Percentiles rank a stretch among this genome's conserved stretches.
phyloP scores from a whole-genome alignment of 768 basidiomycete genomes.

The Boletellus ananiceps region DNA sequence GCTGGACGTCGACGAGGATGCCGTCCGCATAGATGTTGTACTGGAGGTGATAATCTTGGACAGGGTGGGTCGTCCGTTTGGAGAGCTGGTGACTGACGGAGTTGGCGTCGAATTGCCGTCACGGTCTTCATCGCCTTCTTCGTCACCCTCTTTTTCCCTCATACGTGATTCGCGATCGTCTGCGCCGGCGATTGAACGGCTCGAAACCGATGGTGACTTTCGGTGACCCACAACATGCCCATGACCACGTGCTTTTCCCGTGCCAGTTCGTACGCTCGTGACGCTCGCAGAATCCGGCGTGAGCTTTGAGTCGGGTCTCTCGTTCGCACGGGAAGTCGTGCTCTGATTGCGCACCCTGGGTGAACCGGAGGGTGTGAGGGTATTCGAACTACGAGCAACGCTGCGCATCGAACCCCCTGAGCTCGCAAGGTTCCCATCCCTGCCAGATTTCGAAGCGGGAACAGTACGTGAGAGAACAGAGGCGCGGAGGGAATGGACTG shows the following conservation, averaged over 20 bases:
- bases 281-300: slow-evolving; percentile 43
- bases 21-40: slow-evolving; percentile 21
- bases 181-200: background rate
- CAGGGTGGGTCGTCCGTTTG: slow-evolving; percentile 24
- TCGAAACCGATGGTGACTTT: slow-evolving; percentile 20
- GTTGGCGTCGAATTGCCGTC: slow-evolving; percentile 17
- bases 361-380: slow-evolving; percentile 15
- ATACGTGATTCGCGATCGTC: background rate
- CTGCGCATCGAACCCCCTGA: slow-evolving; percentile 44
- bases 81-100: slow-evolving; percentile 1
- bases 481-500: slow-evolving; percentile 46
- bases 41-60: slow-evolving; percentile 27
- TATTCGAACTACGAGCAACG: slow-evolving; percentile 38
- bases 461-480: slow-evolving; percentile 35
- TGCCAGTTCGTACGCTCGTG: slow-evolving; percentile 23
- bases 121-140: slow-evolving; percentile 8
- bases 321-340: slow-evolving; percentile 24
- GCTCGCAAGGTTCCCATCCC: slow-evolving; percentile 19
- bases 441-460: slow-evolving; percentile 21
- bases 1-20: slow-evolving; percentile 11
- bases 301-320: slow-evolving; percentile 69
- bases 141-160: slow-evolving; percentile 3
- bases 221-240: slow-evolving; percentile 16
- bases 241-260: slow-evolving; percentile 22
- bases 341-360: slow-evolving; percentile 24